A percentile compares a stretch with the other conserved stretches of the same genome.
Conservation (phyloP, 2,329 filamentous ascomycete species). For the Penicillium sp. region DNA sequence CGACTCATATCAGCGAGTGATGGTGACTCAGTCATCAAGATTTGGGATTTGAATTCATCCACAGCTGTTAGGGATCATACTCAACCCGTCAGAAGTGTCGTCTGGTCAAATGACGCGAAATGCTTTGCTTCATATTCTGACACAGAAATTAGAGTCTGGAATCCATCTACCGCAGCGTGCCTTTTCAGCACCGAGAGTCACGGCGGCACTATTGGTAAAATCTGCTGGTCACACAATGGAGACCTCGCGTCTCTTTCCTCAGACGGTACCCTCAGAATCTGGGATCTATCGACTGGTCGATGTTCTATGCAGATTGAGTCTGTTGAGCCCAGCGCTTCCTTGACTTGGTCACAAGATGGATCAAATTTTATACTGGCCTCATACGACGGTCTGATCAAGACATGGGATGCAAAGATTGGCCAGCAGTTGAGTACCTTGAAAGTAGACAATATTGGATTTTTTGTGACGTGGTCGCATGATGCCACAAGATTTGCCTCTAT, state of each 20-base stretch:
- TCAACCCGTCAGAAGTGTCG: not conserved
- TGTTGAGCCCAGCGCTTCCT: not conserved
- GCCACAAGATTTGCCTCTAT: not conserved
- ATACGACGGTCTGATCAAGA: not conserved
- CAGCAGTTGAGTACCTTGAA: not conserved
- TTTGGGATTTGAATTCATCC: not conserved
- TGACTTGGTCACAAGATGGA: not conserved
- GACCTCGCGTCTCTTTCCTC: not conserved
- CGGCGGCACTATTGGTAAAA: not conserved
- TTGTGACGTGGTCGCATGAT: slow-evolving; percentile 5
- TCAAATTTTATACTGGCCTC: not conserved
- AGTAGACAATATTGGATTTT: not conserved
- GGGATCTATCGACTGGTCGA: not conserved
- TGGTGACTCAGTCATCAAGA: not conserved
- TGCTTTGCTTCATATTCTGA: not conserved
- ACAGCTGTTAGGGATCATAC: not conserved
- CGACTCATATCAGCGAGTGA: not conserved
- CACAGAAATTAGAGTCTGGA: not conserved
- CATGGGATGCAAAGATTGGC: not conserved
- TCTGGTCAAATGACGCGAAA: not conserved
- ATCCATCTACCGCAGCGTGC: not conserved
- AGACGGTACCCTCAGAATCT: not conserved
- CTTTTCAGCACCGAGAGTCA: not conserved
- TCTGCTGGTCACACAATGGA: not conserved
- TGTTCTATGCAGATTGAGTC: not conserved